Conservation (phyloP, 352 stramenopile species). For the Globisporangium irregulare region DNA sequence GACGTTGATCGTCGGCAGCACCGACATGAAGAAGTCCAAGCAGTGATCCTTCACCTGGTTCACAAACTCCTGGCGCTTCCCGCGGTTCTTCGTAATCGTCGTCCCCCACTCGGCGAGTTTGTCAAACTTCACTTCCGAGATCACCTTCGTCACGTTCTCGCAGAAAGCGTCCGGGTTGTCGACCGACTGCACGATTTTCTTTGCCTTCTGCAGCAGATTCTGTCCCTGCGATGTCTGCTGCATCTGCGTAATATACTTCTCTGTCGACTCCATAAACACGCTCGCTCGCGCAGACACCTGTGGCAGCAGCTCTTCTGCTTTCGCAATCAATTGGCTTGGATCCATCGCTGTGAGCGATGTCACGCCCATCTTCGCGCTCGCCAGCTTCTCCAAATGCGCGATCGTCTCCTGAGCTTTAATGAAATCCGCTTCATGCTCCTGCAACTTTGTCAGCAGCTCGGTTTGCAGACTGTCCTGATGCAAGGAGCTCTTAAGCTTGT, state of each 20-base stretch:
- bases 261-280: conserved; percentile 53
- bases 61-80: conserved; percentile 77
- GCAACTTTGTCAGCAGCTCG: conserved; percentile 47
- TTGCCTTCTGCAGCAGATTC: conserved; percentile 62
- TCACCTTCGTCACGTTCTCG: conserved; percentile 67
- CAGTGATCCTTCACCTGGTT: conserved; percentile 82
- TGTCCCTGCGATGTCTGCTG: conserved; percentile 71
- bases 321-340: conserved; percentile 47
- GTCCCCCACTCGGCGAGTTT: conserved; percentile 66
- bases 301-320: conserved; percentile 64
- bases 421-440: conserved; percentile 59
- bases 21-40: conserved; percentile 84
- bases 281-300: conserved; percentile 51
- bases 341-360: conserved; percentile 55
- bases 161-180: conserved; percentile 75
- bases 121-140: conserved; percentile 64
- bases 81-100: conserved; percentile 51
- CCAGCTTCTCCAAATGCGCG: conserved; percentile 49
- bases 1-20: conserved; percentile 79
- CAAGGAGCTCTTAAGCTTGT: conserved; percentile 36
- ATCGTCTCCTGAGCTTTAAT: conserved; percentile 57
- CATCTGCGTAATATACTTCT: conserved; percentile 69
- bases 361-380: conserved; percentile 59
- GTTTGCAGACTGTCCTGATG: conserved; percentile 39
- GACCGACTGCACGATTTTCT: conserved; percentile 65